phyloP scores from a whole-genome alignment of 805 yeast genomes.

The Scheffersomyces lignosus region DNA sequence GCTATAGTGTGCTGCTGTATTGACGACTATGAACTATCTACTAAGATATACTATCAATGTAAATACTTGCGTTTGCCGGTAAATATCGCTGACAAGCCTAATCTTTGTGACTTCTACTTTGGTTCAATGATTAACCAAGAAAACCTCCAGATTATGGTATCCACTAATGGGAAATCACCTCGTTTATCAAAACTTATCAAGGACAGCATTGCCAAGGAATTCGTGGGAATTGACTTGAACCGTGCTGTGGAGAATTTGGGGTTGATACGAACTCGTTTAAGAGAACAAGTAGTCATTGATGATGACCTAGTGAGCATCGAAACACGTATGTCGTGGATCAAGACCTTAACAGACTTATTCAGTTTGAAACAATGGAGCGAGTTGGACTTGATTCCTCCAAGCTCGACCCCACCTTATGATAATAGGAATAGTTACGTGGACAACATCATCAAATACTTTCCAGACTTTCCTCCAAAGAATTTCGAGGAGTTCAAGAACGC shows the following conservation, averaged over 20 bases:
- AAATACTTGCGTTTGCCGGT: conserved; percentile 54
- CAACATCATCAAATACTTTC: conserved; percentile 47
- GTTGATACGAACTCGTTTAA: conserved; percentile 48
- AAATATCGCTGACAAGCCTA: conserved; percentile 83
- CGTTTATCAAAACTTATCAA: conserved; percentile 57
- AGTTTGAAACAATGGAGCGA: conserved; percentile 60
- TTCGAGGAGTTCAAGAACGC: conserved; percentile 10
- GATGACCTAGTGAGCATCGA: conserved; percentile 50
- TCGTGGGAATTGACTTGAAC: conserved; percentile 47
- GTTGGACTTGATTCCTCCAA: conserved; percentile 30
- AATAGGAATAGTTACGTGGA: conserved; percentile 26
- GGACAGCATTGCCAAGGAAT: conserved; percentile 54
- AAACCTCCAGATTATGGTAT: conserved; percentile 74
- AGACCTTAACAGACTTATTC: conserved; percentile 59
- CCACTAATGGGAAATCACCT: conserved; percentile 83
- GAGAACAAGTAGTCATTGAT: conserved; percentile 42
- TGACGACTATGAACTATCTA: conserved; percentile 64
- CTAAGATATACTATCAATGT: conserved; percentile 53
- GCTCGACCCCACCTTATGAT: conserved; percentile 16
- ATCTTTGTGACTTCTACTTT: conserved; percentile 82
- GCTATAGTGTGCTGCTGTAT: conserved; percentile 73
- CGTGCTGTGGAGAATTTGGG: conserved; percentile 64
- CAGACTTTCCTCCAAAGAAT: conserved; percentile 47
- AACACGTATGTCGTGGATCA: conserved; percentile 71
- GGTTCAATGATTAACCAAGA: conserved; percentile 77